Base-by-base conservation (phyloP, 495 filamentous ascomycete genomes). In the Pyrenula massariospora region DNA sequence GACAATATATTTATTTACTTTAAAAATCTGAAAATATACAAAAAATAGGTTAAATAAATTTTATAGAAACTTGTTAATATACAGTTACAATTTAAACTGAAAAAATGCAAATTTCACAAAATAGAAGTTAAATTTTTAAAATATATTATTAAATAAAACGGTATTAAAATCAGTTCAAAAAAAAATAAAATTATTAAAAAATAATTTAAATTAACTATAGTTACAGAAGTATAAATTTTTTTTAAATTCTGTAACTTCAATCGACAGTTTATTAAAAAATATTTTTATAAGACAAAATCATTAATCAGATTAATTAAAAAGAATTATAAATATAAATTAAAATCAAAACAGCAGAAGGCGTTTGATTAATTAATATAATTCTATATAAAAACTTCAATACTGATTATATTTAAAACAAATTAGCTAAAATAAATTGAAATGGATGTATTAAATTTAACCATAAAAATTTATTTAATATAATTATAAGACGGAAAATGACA, bases 1-100 rank as follows among this genome's bases (percentile, higher is more conserved):
- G 63, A 73, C n/a, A 57, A 73, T 52, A 64, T 73, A 24, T 57
- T 70, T 12, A 65, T 73, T 19, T 71, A 65, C 54, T 61, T 60
- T 12, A 49, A 55, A 50, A 57, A 50, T 31, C 52, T 53, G 50
- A 22, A 53, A 48, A 56, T 60, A 59, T 58, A 64, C 54, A 50
- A 57, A 24, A 19, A 24, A 48, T 50, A 65, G 53, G 48, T 65
- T 11, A 47, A 54, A 21, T 22, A 50, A 21, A 49, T 65, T 12
- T 42, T 65, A 19, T 21, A 57, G 52, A 24, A 42, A n/a, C 48
- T 59, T 19, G 22, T 25, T 22, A 21, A 20, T 49, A 25, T 36
- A 12, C 47, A 56, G 21, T 54, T 72, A n/a, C 50, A 58, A 20
- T 24, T 66, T 22, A 63, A 62, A 57, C 36, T 54, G 36, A 50